phyloP scores from a whole-genome alignment of 192 early-diverging fungal species.

The Backusella parvicylindrica region DNA sequence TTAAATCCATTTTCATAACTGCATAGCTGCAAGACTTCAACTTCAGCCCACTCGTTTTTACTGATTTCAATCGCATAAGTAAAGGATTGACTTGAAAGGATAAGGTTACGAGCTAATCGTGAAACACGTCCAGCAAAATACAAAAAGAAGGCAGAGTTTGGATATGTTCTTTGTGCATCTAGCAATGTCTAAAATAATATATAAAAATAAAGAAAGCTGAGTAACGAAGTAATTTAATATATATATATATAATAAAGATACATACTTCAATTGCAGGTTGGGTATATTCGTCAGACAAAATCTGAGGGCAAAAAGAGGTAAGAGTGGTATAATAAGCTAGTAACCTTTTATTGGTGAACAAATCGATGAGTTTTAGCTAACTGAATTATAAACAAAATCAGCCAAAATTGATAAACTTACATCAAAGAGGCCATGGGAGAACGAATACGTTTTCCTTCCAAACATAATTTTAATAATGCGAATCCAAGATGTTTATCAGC shows the following conservation, averaged over 20 bases:
- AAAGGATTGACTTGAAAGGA: conserved; percentile 42
- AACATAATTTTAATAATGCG: conserved; percentile 41
- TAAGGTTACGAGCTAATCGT: conserved; percentile 34
- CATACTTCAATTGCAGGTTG: conserved; percentile 23
- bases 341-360: conserved; percentile 6
- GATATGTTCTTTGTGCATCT: conserved; percentile 41
- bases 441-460: conserved; percentile 44
- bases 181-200: conserved; percentile 23
- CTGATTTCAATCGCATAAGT: conserved; percentile 39
- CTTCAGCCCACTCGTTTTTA: conserved; percentile 39
- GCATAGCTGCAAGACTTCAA: conserved; percentile 35
- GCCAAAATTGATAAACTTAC: conserved; percentile 23
- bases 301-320: conserved; percentile 30
- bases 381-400: not conserved
- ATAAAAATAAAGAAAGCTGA: not conserved
- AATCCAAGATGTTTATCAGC: conserved; percentile 51
- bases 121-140: conserved; percentile 46
- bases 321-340: conserved; percentile 25
- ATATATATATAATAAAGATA: not conserved
- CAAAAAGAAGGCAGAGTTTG: conserved; percentile 50
- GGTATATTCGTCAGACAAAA: conserved; percentile 16
- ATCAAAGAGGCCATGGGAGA: conserved; percentile 49
- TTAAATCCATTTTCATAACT: conserved; percentile 48
- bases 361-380: not conserved
- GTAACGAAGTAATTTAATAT: not conserved